These are phyloP conservation scores for Alternaria triticimaculans DNA, from an alignment of 2,329 filamentous ascomycete species.

Conservation along the genomic window DNA sequence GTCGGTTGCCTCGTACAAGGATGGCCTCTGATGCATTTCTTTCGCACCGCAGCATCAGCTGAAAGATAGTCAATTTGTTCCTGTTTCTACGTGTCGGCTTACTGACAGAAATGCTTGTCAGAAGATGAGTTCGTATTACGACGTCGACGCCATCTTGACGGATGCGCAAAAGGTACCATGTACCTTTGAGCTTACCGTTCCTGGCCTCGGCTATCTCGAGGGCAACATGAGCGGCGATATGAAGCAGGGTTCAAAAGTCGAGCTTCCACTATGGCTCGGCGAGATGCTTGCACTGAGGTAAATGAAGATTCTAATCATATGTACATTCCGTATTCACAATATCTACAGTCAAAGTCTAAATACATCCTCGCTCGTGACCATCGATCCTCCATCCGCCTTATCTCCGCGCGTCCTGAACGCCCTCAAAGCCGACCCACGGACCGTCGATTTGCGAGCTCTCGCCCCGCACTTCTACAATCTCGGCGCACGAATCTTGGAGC, in stretches of 20 bases:
- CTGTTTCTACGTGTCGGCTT: neutral
- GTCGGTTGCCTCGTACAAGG: conserved; percentile 16
- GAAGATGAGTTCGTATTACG: conserved; percentile 73
- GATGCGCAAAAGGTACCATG: conserved; percentile 96
- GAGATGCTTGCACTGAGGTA: conserved; percentile 85
- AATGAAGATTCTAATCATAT: neutral
- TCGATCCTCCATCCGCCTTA: conserved; percentile 81
- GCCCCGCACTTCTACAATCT: conserved; percentile 88
- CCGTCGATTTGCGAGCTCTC: conserved; percentile 82
- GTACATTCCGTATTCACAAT: conserved; percentile 9
- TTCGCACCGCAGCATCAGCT: neutral
- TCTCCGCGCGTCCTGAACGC: conserved; percentile 84
- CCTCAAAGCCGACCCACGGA: conserved; percentile 85
- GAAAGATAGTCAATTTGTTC: neutral
- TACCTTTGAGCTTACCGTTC: conserved; percentile 89
- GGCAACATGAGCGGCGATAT: conserved; percentile 77
- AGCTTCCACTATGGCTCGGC: conserved; percentile 90
- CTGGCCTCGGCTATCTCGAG: conserved; percentile 86
- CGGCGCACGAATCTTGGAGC: conserved; percentile 82
- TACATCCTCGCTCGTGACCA: conserved; percentile 61
- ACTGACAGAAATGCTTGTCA: neutral
- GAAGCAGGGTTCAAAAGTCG: conserved; percentile 79
- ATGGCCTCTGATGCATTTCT: conserved; percentile 2
- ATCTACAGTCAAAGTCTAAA: conserved; percentile 39
- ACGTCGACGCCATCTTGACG: conserved; percentile 82